Conservation (phyloP, 345 rosid species). For the Populus davidiana region DNA sequence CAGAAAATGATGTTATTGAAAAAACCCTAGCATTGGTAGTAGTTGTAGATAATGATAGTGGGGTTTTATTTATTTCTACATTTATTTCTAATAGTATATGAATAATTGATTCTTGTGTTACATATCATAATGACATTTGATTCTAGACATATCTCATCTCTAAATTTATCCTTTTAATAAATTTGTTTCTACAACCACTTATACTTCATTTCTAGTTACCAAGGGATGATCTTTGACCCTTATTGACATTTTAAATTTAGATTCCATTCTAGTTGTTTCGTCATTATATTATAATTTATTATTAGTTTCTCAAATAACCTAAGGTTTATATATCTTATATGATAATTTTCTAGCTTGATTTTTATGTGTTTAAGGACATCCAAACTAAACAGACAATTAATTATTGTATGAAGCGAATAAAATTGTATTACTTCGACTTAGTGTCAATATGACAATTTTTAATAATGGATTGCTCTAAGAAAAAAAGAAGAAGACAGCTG, state of each 20-base stretch:
- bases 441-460: neutral
- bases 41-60: neutral
- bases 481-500: neutral
- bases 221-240: neutral
- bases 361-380: neutral
- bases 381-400: neutral
- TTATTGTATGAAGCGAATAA: neutral
- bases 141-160: neutral
- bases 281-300: neutral
- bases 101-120: no score
- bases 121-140: neutral
- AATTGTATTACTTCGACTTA: neutral
- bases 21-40: neutral
- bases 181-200: no score
- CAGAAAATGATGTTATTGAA: neutral
- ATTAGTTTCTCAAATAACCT: neutral
- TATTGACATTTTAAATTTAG: neutral
- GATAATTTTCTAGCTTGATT: neutral
- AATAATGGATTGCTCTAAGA: neutral
- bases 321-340: neutral
- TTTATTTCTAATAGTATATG: neutral
- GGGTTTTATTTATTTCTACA: neutral
- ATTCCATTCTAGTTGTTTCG: neutral
- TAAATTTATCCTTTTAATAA: neutral
- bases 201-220: no score